Evolutionary conservation across 805 yeast genomes (phyloP).

Genomic region (Candida boleticola): DNA sequence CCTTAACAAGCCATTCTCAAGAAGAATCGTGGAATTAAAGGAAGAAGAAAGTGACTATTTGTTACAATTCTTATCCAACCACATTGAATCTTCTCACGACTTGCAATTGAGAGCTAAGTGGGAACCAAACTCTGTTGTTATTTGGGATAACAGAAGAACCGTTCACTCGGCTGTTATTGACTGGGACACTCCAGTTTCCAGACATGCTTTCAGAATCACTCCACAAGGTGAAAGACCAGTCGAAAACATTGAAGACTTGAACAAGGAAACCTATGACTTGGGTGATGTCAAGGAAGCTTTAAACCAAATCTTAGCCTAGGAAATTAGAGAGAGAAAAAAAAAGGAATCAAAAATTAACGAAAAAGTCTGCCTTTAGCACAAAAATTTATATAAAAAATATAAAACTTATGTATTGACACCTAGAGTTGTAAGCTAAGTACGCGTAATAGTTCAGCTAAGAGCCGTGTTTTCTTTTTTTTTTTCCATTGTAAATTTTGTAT

Average conservation of each 20-base stretch:
- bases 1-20: slow-evolving; percentile 60
- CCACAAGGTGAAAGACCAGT: slow-evolving; percentile 72
- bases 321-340: not conserved
- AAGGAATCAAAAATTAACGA: not conserved
- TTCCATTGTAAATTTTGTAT: too few species aligned
- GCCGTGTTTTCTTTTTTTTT: too few species aligned
- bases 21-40: slow-evolving; percentile 69
- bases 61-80: slow-evolving; percentile 54
- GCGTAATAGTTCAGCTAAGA: too few species aligned
- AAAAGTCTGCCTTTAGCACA: not conserved
- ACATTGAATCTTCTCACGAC: slow-evolving; percentile 53
- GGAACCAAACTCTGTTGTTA: slow-evolving; percentile 67
- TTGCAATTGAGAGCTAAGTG: slow-evolving; percentile 69
- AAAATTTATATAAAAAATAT: not conserved
- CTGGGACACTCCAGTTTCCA: slow-evolving; percentile 62
- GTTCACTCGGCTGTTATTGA: slow-evolving; percentile 70
- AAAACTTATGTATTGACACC: too few species aligned
- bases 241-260: slow-evolving; percentile 38
- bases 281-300: slow-evolving; percentile 6
- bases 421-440: too few species aligned
- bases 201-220: slow-evolving; percentile 75
- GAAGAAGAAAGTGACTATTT: slow-evolving; percentile 66
- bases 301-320: not conserved
- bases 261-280: slow-evolving; percentile 26
- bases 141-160: slow-evolving; percentile 78